A percentile compares a stretch with the other conserved stretches of the same genome.
These are phyloP conservation scores for Epichloe gansuensis DNA, from an alignment of 2,329 filamentous ascomycete genomes.

Conservation along the genomic window DNA sequence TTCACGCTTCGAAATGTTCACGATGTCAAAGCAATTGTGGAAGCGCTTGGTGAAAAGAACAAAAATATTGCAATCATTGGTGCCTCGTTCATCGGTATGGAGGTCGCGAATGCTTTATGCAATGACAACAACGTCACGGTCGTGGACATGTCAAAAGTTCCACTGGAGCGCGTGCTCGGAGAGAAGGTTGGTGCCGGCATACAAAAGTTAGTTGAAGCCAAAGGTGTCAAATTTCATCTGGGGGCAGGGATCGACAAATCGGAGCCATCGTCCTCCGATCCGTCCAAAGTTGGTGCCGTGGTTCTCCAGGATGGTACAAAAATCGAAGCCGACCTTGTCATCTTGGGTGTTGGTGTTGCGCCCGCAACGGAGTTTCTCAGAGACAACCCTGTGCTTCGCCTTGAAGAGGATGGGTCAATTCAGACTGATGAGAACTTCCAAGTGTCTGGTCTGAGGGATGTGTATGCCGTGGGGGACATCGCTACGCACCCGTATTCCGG, in stretches of 20 bases:
- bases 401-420: conserved; percentile 78
- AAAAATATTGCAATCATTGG: conserved; percentile 92
- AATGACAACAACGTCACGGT: conserved; percentile 76
- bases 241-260: conserved; percentile 72
- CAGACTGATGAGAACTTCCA: conserved; percentile 68
- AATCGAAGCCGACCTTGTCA: conserved; percentile 76
- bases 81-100: conserved; percentile 95
- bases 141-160: conserved; percentile 75
- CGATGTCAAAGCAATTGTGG: conserved; percentile 64
- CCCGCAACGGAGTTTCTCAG: conserved; percentile 76
- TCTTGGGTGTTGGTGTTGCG: conserved; percentile 79
- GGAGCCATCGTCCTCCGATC: conserved; percentile 52
- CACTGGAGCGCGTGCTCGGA: conserved; percentile 79
- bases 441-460: conserved; percentile 63
- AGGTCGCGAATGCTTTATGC: conserved; percentile 72
- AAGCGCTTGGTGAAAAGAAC: conserved; percentile 64
- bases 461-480: conserved; percentile 91
- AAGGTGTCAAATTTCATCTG: conserved; percentile 81
- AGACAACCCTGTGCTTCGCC: conserved; percentile 52
- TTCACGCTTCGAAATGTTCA: conserved; percentile 71
- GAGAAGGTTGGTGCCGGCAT: conserved; percentile 68
- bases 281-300: conserved; percentile 65
- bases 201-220: conserved; percentile 66
- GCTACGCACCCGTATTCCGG: conserved; percentile 90
- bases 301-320: conserved; percentile 74